Evolutionary conservation across 441 rosid genomes (phyloP), one percentile per base, ranked within the genome.

Genomic region (Sinapis alba): DNA sequence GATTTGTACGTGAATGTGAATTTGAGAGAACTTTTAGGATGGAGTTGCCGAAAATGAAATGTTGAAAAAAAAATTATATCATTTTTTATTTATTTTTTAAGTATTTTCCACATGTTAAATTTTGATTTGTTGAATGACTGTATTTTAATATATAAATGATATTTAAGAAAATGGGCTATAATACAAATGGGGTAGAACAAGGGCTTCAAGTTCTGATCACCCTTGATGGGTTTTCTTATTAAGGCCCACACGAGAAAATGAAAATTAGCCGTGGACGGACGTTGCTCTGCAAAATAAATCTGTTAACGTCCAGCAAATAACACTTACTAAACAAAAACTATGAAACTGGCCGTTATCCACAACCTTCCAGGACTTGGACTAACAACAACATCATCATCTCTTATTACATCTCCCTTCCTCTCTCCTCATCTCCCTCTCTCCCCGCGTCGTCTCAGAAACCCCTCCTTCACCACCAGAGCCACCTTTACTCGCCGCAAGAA

Each of bases 361-460:
- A 68, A 53, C 34, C 27, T 68, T 69, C 59, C 50, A 69, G 28
- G 2, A n/a, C 56, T 38, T 20, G 6, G 12, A 13, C n/a, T 3
- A n/a, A 43, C 51, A n/a, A 58, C 43, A 41, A 6, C 3, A 7
- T 3, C 3, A 8, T 9, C 28, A 18, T 45, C 59, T 43, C 50
- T 47, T 51, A 1, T n/a, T n/a, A n/a, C 21, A 63, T 76, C 66
- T 60, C 54, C 43, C 0, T n/a, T 51, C 24, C 73, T 18, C 60
- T 10, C 7, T 38, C 36, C 1, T 36, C 63, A 12, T 6, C 16
- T 59, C 68, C 47, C 68, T 12, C 53, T 51, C 69, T 68, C 58
- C 56, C 50, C 32, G 36, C 63, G 19, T 18, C 59, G 19, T 12
- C 27, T 24, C 73, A 61, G 23, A 21, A 34, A 32, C 21, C 4